Evolutionary conservation across 2,329 filamentous ascomycete genomes (phyloP), one percentile per base, ranked within the genome.

Genomic region (Venturia oleaginea): DNA sequence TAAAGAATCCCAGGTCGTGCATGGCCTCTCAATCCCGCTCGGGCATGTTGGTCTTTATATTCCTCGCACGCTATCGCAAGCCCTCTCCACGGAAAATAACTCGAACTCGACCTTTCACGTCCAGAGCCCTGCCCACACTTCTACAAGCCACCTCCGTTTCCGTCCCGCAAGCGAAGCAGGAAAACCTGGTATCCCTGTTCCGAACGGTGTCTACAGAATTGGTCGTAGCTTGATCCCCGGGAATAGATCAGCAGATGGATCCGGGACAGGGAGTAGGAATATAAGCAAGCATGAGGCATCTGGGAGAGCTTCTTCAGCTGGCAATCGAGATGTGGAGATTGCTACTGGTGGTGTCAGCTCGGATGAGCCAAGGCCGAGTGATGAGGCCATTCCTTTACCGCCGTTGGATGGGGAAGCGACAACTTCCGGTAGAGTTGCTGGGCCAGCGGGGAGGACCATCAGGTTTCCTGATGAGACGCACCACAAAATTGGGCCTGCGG

Each of bases 1-100:
- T 30, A 4, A 54, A 51, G 22, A n/a, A 24, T 22, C 7, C 11
- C 4, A 86, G 86, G 77, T 92, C 48, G 87, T 94, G 3, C 91
- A 96, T 69, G 91, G 91, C 7, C 79, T 96, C 1, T 91, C 86
- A 61, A 90, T 96, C 17, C 91, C 92, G 0, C 74, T 94, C 3
- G 87, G 85, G 0, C 91, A 90, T 71, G 75, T 91, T 63, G 78
- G 80, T 1, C 73, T 80, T 68, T 84, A 86, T 66, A 78, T 90
- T 0, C 87, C 87, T 0, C 78, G 85, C 32, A 89, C 86, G 0
- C 73, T 91, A 24, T 86, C 84, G 6, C 77, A 76, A 37, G 80
- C 78, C 32, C 67, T 79, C n/a, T 63, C 60, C n/a, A 22, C 43
- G 13, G 55, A 61, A 27, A 40, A 34, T 11, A 30, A 61, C 30